Base-by-base conservation (phyloP, 164 flowering plant species). In the Taxillus chinensis region DNA sequence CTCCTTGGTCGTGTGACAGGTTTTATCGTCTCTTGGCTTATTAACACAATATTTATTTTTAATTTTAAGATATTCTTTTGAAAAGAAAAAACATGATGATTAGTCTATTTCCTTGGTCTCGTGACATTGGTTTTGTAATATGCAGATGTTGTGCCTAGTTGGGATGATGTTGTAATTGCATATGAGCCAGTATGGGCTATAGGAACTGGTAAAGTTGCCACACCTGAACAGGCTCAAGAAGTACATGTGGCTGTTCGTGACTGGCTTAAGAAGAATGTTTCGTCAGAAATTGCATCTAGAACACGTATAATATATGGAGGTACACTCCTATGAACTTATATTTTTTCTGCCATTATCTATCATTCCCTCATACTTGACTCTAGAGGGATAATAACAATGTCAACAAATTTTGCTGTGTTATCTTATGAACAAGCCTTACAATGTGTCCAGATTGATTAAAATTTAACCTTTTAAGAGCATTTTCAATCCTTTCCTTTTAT, bases 161-260 rank as follows among this genome's bases (percentile, higher is more conserved):
- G 96, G 99, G 97, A 93, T 65, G 76, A 85, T 70, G 66, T 90
- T 55, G 97, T 93, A 45, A 67, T 93, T 75, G 99, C 97, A 8
- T 93, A 93, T 79, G 97, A 93, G 71, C 97, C 97, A 63, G 96
- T 89, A 17, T 93, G 97, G 97, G 97, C 99, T 58, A 93, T 93
- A 68, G 99, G 96, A 64, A 93, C 99, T 55, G 97, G 96, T 67
- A 90, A 90, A 75, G 97, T 93, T 63, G 96, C 99, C 60, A 55
- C 87, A 53, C 96, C 97, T 2, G 72, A 74, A 74, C 99, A 90
- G 73, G 99, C 99, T 53, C 97, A 93, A 75, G 97, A 90, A 75
- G 99, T 93, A 59, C 99, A 93, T 75, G 88, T 71, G 60, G 96
- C 97, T 67, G 75, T 85, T 66, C 95, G 99, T 59, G 97, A 86